These are phyloP conservation scores for Sugiyamaella marilandica DNA, from an alignment of 805 yeast genomes.

Conservation along the genomic window DNA sequence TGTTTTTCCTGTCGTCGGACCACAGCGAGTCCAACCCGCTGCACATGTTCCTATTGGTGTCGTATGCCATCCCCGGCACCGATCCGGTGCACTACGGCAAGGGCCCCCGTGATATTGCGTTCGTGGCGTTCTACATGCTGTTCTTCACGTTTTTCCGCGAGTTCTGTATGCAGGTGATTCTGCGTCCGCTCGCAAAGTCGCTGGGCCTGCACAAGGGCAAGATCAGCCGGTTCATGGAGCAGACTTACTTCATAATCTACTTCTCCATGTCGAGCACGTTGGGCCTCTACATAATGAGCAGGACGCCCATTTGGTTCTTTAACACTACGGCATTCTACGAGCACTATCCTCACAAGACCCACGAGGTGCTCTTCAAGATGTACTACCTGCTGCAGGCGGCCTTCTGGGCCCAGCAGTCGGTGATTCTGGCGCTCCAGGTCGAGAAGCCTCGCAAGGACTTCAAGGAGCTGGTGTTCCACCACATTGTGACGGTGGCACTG, in stretches of 20 bases:
- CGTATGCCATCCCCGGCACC: slow-evolving; percentile 61
- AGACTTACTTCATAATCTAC: slow-evolving; percentile 77
- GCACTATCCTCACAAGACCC: slow-evolving; percentile 76
- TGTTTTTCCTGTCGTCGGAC: slow-evolving; percentile 53
- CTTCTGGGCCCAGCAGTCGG: slow-evolving; percentile 95
- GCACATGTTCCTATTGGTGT: slow-evolving; percentile 57
- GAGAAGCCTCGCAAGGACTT: slow-evolving; percentile 96
- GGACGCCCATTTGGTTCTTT: slow-evolving; percentile 84
- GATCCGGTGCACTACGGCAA: slow-evolving; percentile 64
- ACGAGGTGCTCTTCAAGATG: slow-evolving; percentile 63
- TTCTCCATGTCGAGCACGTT: slow-evolving; percentile 76
- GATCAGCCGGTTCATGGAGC: slow-evolving; percentile 84
- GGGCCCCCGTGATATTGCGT: slow-evolving; percentile 76
- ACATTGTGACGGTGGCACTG: slow-evolving; percentile 81
- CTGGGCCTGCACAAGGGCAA: slow-evolving; percentile 56
- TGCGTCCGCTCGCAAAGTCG: slow-evolving; percentile 62
- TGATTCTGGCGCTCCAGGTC: slow-evolving; percentile 72
- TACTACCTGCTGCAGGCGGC: slow-evolving; percentile 92
- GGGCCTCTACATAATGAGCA: slow-evolving; percentile 84
- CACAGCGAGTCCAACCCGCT: slow-evolving; percentile 56
- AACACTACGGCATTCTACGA: slow-evolving; percentile 76
- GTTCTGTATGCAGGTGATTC: slow-evolving; percentile 76
- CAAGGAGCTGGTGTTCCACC: slow-evolving; percentile 87
- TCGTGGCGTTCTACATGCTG: slow-evolving; percentile 74
- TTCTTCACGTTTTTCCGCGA: slow-evolving; percentile 90